These are phyloP conservation scores for Geranium incanum DNA, from an alignment of 441 rosid genomes.

Conservation along the genomic window DNA sequence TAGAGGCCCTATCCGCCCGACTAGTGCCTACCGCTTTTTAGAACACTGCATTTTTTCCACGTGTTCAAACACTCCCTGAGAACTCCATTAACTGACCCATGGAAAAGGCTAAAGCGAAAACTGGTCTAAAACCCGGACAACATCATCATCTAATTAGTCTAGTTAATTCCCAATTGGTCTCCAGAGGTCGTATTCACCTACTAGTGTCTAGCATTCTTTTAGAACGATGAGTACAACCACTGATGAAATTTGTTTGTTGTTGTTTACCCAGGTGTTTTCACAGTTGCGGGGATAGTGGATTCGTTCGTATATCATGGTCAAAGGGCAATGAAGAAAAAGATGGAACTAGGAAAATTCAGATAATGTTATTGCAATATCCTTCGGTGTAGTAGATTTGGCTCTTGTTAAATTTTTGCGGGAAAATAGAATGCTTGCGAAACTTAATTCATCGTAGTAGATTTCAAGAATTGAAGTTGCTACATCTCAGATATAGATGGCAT, in stretches of 20 bases:
- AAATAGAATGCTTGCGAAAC: background rate
- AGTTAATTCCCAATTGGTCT: too few species aligned
- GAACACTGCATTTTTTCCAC: too few species aligned
- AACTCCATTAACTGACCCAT: too few species aligned
- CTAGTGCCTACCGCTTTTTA: too few species aligned
- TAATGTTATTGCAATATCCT: constrained; percentile 14
- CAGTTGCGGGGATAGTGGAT: constrained; percentile 42
- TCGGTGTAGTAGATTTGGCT: background rate
- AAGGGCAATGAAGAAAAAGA: constrained; percentile 35
- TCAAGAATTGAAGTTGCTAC: background rate
- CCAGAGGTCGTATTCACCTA: too few species aligned
- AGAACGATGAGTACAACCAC: too few species aligned
- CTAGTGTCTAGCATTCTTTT: too few species aligned
- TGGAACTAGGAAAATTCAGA: constrained; percentile 34
- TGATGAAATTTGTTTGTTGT: background rate
- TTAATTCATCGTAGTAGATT: background rate
- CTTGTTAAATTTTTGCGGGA: background rate
- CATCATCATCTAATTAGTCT: too few species aligned
- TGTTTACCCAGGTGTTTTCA: constrained; percentile 29
- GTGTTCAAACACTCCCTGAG: too few species aligned
- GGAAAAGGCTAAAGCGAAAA: too few species aligned
- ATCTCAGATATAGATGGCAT: background rate
- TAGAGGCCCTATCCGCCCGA: too few species aligned
- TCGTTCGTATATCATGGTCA: constrained; percentile 37
- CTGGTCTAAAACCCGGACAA: too few species aligned